These are phyloP conservation scores for Metschnikowia drakensbergensis DNA, from an alignment of 805 yeast species.

Conservation along the genomic window DNA sequence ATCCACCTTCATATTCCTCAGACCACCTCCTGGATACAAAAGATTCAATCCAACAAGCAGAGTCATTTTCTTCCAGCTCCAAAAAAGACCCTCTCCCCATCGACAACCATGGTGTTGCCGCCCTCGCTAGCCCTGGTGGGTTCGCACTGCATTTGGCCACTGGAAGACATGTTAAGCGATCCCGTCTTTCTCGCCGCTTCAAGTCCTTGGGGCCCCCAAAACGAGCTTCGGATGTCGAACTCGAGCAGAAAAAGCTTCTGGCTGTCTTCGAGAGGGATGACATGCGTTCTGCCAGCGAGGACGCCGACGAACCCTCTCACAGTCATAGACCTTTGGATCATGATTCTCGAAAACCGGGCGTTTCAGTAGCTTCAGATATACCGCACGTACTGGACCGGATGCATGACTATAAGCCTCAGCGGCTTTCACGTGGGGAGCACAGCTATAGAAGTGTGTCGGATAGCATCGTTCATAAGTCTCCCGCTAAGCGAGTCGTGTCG, in stretches of 20 bases:
- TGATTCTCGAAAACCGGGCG: not conserved
- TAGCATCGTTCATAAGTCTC: not conserved
- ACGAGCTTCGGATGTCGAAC: conserved; percentile 30
- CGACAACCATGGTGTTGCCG: not conserved
- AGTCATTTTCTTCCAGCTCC: not conserved
- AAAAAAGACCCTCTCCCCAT: not conserved
- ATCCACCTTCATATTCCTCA: not conserved
- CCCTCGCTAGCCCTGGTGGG: conserved; percentile 1
- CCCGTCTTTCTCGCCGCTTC: conserved; percentile 36
- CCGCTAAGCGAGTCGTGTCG: conserved; percentile 2
- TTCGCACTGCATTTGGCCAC: not conserved
- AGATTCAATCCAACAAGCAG: not conserved
- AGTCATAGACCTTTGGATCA: not conserved
- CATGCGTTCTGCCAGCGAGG: not conserved
- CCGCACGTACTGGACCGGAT: not conserved
- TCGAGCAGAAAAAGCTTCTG: conserved; percentile 1
- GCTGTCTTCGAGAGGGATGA: not conserved
- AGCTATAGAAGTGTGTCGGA: conserved; percentile 1
- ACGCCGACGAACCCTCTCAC: not conserved
- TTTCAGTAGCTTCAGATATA: not conserved
- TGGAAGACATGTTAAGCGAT: conserved; percentile 14
- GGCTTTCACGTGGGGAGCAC: not conserved
- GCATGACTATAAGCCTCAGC: not conserved
- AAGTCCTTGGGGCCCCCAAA: conserved; percentile 47
- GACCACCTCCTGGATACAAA: not conserved